A percentile compares a stretch with the other conserved stretches of the same genome.
These are phyloP conservation scores for Pseudopediastrum boryanum DNA, from an alignment of 139 green algal genomes.

Conservation along the genomic window DNA sequence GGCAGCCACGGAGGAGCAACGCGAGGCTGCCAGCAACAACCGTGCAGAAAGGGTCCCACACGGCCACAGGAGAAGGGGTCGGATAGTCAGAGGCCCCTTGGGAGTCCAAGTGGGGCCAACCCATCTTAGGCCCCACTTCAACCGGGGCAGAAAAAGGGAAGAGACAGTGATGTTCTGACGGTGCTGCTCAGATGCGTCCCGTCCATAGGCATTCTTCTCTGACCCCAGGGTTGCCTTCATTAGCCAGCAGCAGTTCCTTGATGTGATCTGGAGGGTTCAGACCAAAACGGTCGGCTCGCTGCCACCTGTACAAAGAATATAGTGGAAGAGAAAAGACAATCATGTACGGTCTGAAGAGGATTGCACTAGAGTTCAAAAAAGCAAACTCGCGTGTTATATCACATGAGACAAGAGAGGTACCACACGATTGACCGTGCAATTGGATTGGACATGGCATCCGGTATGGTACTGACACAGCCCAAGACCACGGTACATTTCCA, in stretches of 20 bases:
- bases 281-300: constrained; percentile 30
- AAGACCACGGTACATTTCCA: background rate
- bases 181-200: constrained; percentile 14
- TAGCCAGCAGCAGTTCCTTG: background rate
- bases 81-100: too few species aligned
- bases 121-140: too few species aligned
- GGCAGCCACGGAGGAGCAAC: too few species aligned
- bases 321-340: background rate
- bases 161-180: too few species aligned
- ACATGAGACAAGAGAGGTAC: background rate
- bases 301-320: constrained; percentile 13
- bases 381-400: background rate
- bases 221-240: background rate
- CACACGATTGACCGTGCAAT: background rate
- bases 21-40: too few species aligned
- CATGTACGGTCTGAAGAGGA: background rate
- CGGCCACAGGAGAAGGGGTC: too few species aligned
- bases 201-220: constrained; percentile 13
- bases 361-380: background rate
- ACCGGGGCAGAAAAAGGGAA: too few species aligned
- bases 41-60: too few species aligned
- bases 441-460: too few species aligned
- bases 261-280: constrained; percentile 24
- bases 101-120: too few species aligned
- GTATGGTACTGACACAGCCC: background rate